These are phyloP conservation scores for Vaccinium vitisidaea DNA, from an alignment of 148 eudicot genomes.

Conservation along the genomic window DNA sequence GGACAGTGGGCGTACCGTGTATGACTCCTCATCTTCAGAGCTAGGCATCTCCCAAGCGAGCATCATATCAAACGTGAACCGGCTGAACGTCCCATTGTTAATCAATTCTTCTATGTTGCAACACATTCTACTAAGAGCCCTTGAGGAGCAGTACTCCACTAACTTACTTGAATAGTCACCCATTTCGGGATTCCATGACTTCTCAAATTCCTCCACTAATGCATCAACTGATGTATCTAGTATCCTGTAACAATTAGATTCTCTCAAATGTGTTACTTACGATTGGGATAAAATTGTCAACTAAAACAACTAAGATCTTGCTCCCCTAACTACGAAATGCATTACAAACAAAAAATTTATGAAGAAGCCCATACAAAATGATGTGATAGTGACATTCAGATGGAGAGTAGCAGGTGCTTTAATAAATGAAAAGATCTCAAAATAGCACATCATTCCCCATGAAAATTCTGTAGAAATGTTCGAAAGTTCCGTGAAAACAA, in stretches of 20 bases:
- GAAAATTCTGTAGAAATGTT: background rate
- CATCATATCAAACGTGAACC: slow-evolving; percentile 93
- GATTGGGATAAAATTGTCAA: background rate
- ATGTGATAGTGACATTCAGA: background rate
- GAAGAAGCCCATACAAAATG: background rate
- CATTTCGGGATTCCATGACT: slow-evolving; percentile 50
- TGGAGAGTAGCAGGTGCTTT: background rate
- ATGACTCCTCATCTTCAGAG: slow-evolving; percentile 49
- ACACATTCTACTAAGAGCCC: slow-evolving; percentile 47
- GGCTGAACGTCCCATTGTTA: slow-evolving; percentile 57
- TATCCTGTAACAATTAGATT: slow-evolving; percentile 38
- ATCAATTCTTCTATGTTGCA: slow-evolving; percentile 41
- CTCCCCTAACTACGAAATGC: background rate
- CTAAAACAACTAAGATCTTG: background rate
- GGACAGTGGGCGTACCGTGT: slow-evolving; percentile 27
- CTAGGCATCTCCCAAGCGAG: slow-evolving; percentile 86
- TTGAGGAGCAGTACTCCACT: slow-evolving; percentile 67
- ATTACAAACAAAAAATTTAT: background rate
- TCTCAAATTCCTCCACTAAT: slow-evolving; percentile 56
- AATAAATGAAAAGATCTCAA: background rate
- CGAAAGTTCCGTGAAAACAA: background rate
- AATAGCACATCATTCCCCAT: background rate
- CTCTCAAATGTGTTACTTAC: background rate
- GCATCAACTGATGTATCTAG: slow-evolving; percentile 48
- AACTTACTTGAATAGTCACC: slow-evolving; percentile 64